Conservation (phyloP, 352 stramenopile genomes). For the Phytopythium cucurbitacearum region DNA sequence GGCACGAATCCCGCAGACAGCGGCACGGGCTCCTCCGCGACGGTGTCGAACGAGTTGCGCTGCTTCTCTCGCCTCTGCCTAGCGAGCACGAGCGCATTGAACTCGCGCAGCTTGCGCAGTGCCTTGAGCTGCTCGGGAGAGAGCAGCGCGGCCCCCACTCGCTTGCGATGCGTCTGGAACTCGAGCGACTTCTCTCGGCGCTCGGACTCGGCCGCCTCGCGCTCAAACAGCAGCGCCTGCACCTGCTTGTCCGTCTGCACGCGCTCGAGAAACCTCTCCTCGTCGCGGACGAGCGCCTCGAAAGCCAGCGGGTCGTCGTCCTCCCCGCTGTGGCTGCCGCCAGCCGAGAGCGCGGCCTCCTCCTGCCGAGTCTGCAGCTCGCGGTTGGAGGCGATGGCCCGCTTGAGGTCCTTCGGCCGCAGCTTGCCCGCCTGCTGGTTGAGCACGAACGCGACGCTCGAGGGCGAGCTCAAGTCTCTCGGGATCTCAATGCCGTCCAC, state of each 20-base stretch:
- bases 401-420: slow-evolving; percentile 88
- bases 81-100: slow-evolving; percentile 24
- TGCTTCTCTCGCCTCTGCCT: slow-evolving; percentile 38
- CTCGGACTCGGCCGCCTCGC: slow-evolving; percentile 71
- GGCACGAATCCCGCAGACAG: slow-evolving; percentile 42
- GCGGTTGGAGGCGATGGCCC: slow-evolving; percentile 78
- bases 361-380: slow-evolving; percentile 58
- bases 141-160: slow-evolving; percentile 56
- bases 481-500: slow-evolving; percentile 72
- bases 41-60: slow-evolving; percentile 30
- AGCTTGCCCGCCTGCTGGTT: slow-evolving; percentile 88
- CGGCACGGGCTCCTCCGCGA: slow-evolving; percentile 21
- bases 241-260: neutral
- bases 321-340: slow-evolving; percentile 6
- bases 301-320: slow-evolving; percentile 37
- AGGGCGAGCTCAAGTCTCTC: slow-evolving; percentile 40
- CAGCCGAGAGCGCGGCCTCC: slow-evolving; percentile 30
- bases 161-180: slow-evolving; percentile 78
- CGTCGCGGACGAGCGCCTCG: slow-evolving; percentile 46
- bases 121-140: slow-evolving; percentile 36
- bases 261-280: slow-evolving; percentile 15
- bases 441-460: slow-evolving; percentile 79
- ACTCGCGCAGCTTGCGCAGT: slow-evolving; percentile 43
- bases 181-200: slow-evolving; percentile 76
- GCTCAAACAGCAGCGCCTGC: slow-evolving; percentile 72